phyloP scores from a whole-genome alignment of 129 eudicot species.

The Pseudognaphalium luteoalbum region DNA sequence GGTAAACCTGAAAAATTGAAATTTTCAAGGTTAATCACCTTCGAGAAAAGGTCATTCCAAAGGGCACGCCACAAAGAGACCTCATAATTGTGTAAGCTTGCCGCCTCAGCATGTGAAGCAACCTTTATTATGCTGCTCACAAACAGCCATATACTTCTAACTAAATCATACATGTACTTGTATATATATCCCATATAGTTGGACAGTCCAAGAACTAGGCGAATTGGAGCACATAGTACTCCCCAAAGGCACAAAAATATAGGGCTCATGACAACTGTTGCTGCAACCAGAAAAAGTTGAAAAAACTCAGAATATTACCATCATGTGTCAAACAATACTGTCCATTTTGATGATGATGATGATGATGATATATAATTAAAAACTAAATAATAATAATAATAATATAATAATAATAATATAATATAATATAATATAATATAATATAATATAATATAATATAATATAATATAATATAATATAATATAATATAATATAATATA shows the following conservation, averaged over 20 bases:
- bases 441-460: too few species aligned
- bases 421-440: too few species aligned
- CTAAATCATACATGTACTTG: slow-evolving; percentile 37
- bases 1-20: not conserved
- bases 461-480: too few species aligned
- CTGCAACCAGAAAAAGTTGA: slow-evolving; percentile 48
- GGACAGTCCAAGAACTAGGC: slow-evolving; percentile 51
- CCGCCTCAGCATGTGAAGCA: slow-evolving; percentile 60
- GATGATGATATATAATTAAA: too few species aligned
- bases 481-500: too few species aligned
- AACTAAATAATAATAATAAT: not conserved
- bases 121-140: slow-evolving; percentile 51
- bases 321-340: not conserved
- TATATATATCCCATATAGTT: slow-evolving; percentile 43
- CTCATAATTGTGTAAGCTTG: slow-evolving; percentile 60
- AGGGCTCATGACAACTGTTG: slow-evolving; percentile 55
- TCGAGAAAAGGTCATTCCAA: slow-evolving; percentile 87
- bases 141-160: slow-evolving; percentile 50
- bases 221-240: slow-evolving; percentile 64
- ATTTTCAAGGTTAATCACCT: slow-evolving; percentile 42
- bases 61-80: slow-evolving; percentile 88
- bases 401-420: too few species aligned
- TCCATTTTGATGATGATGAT: not conserved
- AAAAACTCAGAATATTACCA: slow-evolving; percentile 5
- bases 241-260: slow-evolving; percentile 63